Percentiles rank a stretch among this genome's conserved stretches.
Conservation (phyloP, 257 asterid genomes). For the Leptodermis oblonga region DNA sequence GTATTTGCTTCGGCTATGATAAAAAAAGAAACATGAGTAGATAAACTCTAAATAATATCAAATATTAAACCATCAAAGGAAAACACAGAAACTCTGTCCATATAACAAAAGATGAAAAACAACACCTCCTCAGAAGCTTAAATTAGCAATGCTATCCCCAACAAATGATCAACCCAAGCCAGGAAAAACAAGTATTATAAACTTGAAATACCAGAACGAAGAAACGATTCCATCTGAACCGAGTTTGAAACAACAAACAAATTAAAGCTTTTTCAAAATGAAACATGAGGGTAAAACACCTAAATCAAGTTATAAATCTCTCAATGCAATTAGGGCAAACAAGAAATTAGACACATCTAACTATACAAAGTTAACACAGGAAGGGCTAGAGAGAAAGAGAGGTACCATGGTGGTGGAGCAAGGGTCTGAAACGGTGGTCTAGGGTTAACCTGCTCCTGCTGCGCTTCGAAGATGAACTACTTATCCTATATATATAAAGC, state of each 20-base stretch:
- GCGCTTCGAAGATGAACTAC: too few relatives aligned
- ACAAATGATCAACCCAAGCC: too few relatives aligned
- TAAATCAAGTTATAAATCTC: not conserved
- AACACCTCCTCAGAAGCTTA: not conserved
- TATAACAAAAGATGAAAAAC: too few relatives aligned
- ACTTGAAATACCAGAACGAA: not conserved
- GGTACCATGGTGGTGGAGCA: too few relatives aligned
- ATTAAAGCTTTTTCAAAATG: too few relatives aligned
- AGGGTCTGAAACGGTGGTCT: too few relatives aligned
- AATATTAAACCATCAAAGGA: too few relatives aligned
- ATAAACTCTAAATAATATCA: too few relatives aligned
- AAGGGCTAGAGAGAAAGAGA: too few relatives aligned
- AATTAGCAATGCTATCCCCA: not conserved
- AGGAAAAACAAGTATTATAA: not conserved
- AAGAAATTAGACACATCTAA: not conserved
- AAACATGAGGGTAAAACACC: not conserved
- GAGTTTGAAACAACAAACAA: not conserved
- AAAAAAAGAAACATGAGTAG: not conserved
- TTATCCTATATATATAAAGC: too few relatives aligned
- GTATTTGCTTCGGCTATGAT: slow-evolving; percentile 28
- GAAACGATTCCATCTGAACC: too few relatives aligned
- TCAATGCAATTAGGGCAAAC: not conserved
- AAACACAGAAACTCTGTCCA: not conserved
- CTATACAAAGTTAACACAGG: not conserved
- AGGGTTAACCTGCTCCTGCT: too few relatives aligned